Conservation (phyloP, 352 stramenopile genomes). For the Hyaloperonospora brassicae region DNA sequence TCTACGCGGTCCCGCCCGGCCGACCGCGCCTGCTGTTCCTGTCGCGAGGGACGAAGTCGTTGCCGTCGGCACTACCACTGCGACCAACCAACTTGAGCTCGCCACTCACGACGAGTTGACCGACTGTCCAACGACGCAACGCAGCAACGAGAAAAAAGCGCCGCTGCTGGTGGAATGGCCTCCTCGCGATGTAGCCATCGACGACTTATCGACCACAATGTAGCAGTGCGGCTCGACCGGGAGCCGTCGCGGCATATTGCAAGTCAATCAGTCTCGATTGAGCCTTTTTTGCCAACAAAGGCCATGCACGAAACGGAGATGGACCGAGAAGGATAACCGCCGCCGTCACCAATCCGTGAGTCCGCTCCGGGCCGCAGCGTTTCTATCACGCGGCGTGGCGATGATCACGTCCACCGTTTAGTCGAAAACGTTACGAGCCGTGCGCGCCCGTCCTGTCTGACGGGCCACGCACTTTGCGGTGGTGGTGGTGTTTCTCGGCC, state of each 20-base stretch:
- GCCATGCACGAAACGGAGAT: not conserved
- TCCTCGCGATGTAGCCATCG: too few relatives aligned
- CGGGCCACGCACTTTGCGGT: not conserved
- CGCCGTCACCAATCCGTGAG: conserved; percentile 24
- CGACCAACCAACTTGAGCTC: too few relatives aligned
- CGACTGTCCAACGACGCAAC: too few relatives aligned
- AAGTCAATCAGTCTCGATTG: not conserved
- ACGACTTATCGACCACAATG: too few relatives aligned
- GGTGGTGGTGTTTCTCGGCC: not conserved
- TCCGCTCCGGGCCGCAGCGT: conserved; percentile 13
- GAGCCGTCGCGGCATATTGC: too few relatives aligned
- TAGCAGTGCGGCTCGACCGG: too few relatives aligned
- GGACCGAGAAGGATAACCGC: not conserved
- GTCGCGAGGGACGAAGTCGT: not conserved
- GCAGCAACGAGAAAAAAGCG: not conserved
- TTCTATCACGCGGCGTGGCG: conserved; percentile 1
- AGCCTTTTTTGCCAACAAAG: not conserved
- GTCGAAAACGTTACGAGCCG: not conserved
- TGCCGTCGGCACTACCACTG: too few relatives aligned
- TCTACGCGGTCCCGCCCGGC: conserved; percentile 4
- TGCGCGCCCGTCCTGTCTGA: conserved; percentile 3
- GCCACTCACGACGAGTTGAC: too few relatives aligned
- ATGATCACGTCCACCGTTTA: conserved; percentile 11
- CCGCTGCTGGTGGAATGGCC: not conserved
- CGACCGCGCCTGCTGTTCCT: conserved; percentile 7